Evolutionary conservation across 352 stramenopile species (phyloP).

Genomic region (Phytophthora colocasiae): DNA sequence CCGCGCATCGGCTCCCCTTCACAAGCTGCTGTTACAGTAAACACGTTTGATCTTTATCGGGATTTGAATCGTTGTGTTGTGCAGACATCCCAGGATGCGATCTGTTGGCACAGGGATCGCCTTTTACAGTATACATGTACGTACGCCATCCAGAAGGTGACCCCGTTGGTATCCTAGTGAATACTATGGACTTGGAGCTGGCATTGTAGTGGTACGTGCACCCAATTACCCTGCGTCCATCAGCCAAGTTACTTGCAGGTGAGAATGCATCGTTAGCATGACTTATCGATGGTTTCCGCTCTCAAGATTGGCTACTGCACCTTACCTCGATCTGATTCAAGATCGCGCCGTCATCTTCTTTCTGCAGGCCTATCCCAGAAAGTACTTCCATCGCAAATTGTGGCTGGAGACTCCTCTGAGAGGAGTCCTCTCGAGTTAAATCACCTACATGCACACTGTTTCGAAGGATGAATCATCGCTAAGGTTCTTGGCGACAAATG

Average conservation of each 20-base stretch:
- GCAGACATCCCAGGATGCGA: background rate
- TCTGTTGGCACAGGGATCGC: background rate
- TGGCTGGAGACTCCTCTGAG: background rate
- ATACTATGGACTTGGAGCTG: background rate
- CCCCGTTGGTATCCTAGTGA: no score
- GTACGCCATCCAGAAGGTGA: no score
- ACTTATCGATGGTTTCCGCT: conserved; percentile 2
- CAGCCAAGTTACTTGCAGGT: background rate
- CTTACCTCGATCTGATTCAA: background rate
- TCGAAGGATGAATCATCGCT: no score
- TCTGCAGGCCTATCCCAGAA: conserved; percentile 1
- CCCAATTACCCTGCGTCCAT: background rate
- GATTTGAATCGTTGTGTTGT: conserved; percentile 23
- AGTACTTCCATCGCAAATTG: conserved; percentile 2
- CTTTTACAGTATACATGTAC: no score
- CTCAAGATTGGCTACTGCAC: background rate
- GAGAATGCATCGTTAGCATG: conserved; percentile 3
- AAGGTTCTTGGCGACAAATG: no score
- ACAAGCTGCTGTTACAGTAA: no score
- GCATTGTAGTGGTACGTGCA: no score
- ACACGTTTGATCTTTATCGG: conserved; percentile 2
- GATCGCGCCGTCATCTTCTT: background rate
- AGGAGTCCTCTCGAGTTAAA: no score
- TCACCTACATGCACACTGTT: no score
- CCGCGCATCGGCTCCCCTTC: background rate